phyloP scores from a whole-genome alignment of 148 eudicot genomes.

The Silene uniflora region DNA sequence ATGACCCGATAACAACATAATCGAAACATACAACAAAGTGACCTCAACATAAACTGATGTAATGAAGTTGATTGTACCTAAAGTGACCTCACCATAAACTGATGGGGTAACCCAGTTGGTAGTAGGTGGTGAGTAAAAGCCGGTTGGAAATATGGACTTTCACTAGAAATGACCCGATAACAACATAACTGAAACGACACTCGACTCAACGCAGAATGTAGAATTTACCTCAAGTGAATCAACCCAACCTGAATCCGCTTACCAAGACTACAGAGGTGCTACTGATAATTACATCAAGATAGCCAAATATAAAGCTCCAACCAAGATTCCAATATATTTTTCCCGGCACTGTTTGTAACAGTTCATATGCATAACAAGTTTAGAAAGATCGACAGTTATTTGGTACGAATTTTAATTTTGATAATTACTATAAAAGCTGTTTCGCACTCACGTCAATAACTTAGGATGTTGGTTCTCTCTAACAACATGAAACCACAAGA shows the following conservation, averaged over 20 bases:
- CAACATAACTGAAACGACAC: background rate
- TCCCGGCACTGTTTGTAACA: background rate
- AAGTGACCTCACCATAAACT: too few species aligned
- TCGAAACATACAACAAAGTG: too few species aligned
- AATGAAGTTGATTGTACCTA: too few species aligned
- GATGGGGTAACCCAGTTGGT: background rate
- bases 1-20: background rate
- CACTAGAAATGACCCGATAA: background rate
- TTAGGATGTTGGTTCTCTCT: background rate
- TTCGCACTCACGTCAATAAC: background rate
- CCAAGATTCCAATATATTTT: background rate
- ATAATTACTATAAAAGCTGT: too few species aligned
- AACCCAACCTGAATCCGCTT: background rate
- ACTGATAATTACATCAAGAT: background rate
- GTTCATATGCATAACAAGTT: background rate
- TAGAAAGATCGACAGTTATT: too few species aligned
- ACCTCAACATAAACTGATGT: too few species aligned
- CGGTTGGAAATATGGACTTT: background rate
- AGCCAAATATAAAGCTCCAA: too few species aligned
- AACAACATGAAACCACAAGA: background rate
- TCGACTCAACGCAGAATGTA: background rate
- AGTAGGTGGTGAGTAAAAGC: too few species aligned
- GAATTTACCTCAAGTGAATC: background rate
- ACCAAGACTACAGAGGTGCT: background rate
- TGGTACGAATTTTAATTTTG: too few species aligned